Conservation (phyloP, 2,329 filamentous ascomycete species). For the Teratosphaeria gauchensis region DNA sequence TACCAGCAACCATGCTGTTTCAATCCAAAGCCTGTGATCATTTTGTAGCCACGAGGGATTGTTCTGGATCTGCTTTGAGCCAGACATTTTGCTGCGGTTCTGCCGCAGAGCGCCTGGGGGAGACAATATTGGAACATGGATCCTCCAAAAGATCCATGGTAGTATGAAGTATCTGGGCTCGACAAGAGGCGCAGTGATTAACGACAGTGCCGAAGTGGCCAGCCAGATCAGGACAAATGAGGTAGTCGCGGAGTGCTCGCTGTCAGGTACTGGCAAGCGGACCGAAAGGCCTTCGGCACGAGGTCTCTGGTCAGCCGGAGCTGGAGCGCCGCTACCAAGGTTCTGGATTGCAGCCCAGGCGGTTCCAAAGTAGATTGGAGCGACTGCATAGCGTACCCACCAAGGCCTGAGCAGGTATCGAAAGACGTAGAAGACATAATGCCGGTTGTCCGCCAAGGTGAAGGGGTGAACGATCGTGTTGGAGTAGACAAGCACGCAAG, state of each 20-base stretch:
- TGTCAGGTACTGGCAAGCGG: conserved; percentile 12
- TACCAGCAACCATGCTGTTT: conserved; percentile 59
- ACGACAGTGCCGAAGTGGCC: conserved; percentile 61
- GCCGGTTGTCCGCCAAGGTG: conserved; percentile 88
- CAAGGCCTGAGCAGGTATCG: conserved; percentile 56
- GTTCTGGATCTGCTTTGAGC: background rate
- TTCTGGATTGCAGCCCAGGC: conserved; percentile 59
- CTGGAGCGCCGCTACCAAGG: conserved; percentile 39
- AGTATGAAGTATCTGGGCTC: conserved; percentile 95
- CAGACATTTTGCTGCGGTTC: background rate
- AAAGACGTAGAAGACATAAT: conserved; percentile 97
- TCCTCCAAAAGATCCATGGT: conserved; percentile 85
- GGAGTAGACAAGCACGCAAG: conserved; percentile 51
- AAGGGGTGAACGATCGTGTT: conserved; percentile 96
- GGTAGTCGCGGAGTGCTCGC: conserved; percentile 20
- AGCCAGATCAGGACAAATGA: conserved; percentile 55
- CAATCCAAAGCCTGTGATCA: conserved; percentile 43
- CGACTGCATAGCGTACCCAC: conserved; percentile 38
- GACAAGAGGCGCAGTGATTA: conserved; percentile 82
- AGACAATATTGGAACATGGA: conserved; percentile 55
- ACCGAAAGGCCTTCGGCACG: background rate
- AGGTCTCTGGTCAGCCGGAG: background rate
- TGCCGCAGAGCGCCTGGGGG: conserved; percentile 4
- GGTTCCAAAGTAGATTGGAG: conserved; percentile 61
- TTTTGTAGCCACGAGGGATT: background rate